A percentile compares a stretch with the other conserved stretches of the same genome.
Conservation (phyloP, 768 basidiomycete genomes). For the Cyclocybe cylindracea region DNA sequence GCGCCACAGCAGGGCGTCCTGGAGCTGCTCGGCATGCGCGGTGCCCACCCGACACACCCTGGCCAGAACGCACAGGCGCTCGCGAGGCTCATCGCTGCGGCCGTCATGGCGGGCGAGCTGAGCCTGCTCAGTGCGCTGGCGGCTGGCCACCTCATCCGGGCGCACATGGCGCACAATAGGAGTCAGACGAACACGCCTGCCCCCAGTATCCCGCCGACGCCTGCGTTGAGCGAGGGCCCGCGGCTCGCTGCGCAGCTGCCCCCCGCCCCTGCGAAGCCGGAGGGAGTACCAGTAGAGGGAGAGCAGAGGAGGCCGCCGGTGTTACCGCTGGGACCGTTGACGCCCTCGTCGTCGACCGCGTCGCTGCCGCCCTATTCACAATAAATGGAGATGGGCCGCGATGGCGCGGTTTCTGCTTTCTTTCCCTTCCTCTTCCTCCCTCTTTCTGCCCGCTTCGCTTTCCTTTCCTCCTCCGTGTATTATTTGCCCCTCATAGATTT, state of each 20-base stretch:
- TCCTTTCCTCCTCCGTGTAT: no score
- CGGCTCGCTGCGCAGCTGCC: conserved; percentile 6
- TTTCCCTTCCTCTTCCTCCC: not conserved
- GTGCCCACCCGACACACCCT: conserved; percentile 84
- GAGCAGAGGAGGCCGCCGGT: not conserved
- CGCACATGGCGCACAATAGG: conserved; percentile 92
- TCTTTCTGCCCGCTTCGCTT: not conserved
- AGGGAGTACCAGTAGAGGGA: conserved; percentile 1
- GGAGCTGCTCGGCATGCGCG: conserved; percentile 91
- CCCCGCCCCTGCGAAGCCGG: not conserved
- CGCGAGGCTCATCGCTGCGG: conserved; percentile 85
- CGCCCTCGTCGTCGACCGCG: conserved; percentile 16
- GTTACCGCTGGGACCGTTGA: conserved; percentile 6
- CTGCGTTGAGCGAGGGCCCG: conserved; percentile 28
- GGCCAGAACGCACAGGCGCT: conserved; percentile 89
- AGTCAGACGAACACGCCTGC: conserved; percentile 80
- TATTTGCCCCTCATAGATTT: no score
- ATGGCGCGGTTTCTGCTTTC: not conserved
- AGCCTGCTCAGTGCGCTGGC: conserved; percentile 91
- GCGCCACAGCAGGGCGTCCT: conserved; percentile 88
- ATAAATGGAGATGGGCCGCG: conserved; percentile 7
- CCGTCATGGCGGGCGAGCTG: conserved; percentile 98
- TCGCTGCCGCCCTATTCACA: conserved; percentile 17
- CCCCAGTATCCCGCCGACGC: conserved; percentile 60
- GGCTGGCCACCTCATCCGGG: conserved; percentile 91